Evolutionary conservation across 2,329 filamentous ascomycete genomes (phyloP).

Genomic region (Paracorniculantispora psalliotae): DNA sequence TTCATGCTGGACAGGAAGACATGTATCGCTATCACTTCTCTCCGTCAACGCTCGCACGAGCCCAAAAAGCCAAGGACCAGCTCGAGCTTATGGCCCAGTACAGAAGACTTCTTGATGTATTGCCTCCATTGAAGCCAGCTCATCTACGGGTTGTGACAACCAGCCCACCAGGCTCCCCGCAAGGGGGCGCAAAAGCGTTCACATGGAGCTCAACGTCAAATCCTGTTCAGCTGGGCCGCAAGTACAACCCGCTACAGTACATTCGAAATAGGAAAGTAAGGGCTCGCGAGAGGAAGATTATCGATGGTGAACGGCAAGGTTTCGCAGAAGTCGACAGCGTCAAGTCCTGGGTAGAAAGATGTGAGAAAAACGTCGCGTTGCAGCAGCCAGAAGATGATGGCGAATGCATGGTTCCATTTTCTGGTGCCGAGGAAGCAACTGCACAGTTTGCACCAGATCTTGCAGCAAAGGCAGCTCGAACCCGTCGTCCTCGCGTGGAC

Average conservation of each 20-base stretch:
- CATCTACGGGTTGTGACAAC: conserved; percentile 33
- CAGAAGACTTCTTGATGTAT: conserved; percentile 67
- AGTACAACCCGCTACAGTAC: conserved; percentile 88
- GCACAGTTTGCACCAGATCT: conserved; percentile 39
- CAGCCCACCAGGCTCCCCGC: conserved; percentile 39
- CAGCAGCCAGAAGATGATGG: conserved; percentile 20
- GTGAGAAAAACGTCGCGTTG: conserved; percentile 35
- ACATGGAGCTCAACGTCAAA: conserved; percentile 15
- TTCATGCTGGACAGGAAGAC: conserved; percentile 36
- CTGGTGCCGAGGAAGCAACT: conserved; percentile 39
- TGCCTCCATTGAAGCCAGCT: conserved; percentile 64
- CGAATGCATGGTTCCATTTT: conserved; percentile 39
- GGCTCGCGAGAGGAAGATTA: conserved; percentile 67
- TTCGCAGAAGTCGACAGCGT: conserved; percentile 72
- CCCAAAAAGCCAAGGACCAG: conserved; percentile 77
- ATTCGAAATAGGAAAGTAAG: conserved; percentile 86
- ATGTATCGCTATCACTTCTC: conserved; percentile 65
- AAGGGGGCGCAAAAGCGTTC: conserved; percentile 14
- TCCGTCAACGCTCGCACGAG: conserved; percentile 71
- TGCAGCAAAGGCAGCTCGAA: conserved; percentile 49
- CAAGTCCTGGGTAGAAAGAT: conserved; percentile 69
- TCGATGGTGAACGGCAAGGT: conserved; percentile 70
- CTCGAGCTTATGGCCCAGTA: conserved; percentile 86
- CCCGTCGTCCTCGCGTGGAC: conserved; percentile 70
- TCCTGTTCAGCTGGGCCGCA: conserved; percentile 50